These are phyloP conservation scores for Hypoxylon cercidicola DNA, from an alignment of 495 filamentous ascomycete genomes.

Conservation along the genomic window DNA sequence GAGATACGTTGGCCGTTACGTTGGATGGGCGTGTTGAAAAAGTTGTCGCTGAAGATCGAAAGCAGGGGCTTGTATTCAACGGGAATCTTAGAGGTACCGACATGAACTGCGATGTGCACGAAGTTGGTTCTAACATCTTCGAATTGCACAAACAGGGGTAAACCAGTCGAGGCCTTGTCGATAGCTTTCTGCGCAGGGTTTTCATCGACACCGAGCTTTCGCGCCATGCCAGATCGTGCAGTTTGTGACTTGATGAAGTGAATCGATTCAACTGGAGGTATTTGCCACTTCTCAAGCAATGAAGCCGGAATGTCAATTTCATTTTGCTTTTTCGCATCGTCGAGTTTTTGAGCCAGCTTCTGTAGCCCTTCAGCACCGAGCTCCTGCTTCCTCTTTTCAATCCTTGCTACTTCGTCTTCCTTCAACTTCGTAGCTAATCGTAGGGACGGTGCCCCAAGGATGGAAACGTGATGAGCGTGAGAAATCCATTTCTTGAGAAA, in stretches of 20 bases:
- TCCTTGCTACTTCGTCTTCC: constrained; percentile 70
- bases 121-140: constrained; percentile 93
- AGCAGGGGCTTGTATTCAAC: constrained; percentile 82
- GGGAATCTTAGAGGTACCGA: constrained; percentile 79
- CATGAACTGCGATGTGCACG: constrained; percentile 78
- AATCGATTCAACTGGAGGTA: constrained; percentile 86
- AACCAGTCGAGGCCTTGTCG: constrained; percentile 69
- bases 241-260: constrained; percentile 93
- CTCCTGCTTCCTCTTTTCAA: constrained; percentile 63
- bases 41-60: constrained; percentile 84
- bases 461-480: constrained; percentile 84
- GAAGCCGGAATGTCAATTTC: constrained; percentile 81
- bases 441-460: constrained; percentile 84
- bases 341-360: constrained; percentile 76
- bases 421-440: constrained; percentile 77
- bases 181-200: constrained; percentile 81
- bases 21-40: constrained; percentile 90
- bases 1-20: constrained; percentile 80
- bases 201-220: constrained; percentile 69
- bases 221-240: constrained; percentile 83
- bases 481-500: constrained; percentile 87
- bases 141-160: constrained; percentile 93
- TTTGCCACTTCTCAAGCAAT: constrained; percentile 78
- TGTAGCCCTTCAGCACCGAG: constrained; percentile 67
- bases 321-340: constrained; percentile 81